phyloP scores from a whole-genome alignment of 163 green algal genomes.

The Trebouxia gelatinosa region DNA sequence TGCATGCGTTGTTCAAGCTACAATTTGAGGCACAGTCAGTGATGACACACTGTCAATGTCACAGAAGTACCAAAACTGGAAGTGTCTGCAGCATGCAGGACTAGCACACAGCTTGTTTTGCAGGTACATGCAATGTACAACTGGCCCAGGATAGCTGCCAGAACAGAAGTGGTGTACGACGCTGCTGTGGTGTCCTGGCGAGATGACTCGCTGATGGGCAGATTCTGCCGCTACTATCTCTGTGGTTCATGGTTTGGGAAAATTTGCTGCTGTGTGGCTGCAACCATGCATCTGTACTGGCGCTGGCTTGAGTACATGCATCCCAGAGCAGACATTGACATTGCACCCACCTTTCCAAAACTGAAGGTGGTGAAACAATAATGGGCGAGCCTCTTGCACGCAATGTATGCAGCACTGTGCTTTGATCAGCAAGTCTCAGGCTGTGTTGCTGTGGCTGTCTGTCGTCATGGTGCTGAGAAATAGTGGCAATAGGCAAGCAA shows the following conservation, averaged over 20 bases:
- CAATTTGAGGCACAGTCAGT: not conserved
- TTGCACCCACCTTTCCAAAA: not conserved
- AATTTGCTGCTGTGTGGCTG: conserved; percentile 72
- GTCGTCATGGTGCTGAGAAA: too few species aligned
- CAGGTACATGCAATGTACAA: conserved; percentile 85
- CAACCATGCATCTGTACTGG: conserved; percentile 63
- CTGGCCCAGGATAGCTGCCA: conserved; percentile 80
- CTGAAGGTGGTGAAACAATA: not conserved
- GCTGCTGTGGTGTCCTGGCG: conserved; percentile 2
- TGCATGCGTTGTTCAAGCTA: conserved; percentile 63
- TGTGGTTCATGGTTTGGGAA: conserved; percentile 69
- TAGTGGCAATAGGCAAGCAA: too few species aligned
- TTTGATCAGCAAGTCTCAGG: too few species aligned
- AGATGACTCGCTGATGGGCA: conserved; percentile 49
- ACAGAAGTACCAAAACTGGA: not conserved
- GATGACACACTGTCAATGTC: too few species aligned
- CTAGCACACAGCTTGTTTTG: not conserved
- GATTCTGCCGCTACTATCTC: conserved; percentile 51
- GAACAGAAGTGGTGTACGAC: conserved; percentile 84
- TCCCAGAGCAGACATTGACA: conserved; percentile 14
- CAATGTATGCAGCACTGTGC: too few species aligned
- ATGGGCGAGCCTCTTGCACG: not conserved
- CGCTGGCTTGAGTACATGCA: conserved; percentile 6
- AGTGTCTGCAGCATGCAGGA: not conserved
- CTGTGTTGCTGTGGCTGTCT: too few species aligned